Evolutionary conservation across 2,329 filamentous ascomycete genomes (phyloP).

Genomic region (Anthostomella pinea): DNA sequence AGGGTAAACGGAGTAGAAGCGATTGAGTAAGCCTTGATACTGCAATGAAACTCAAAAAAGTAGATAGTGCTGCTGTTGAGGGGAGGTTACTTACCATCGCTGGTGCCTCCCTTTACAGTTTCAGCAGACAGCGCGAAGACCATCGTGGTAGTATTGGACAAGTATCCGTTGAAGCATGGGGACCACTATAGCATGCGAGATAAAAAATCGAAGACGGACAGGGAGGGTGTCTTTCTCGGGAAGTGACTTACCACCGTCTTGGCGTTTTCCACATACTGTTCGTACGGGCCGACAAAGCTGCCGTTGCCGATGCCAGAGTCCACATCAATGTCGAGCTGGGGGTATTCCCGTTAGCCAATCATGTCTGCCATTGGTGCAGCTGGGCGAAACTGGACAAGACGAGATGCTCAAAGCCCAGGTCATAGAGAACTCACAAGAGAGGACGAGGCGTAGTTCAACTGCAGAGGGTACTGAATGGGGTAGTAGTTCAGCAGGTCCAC

Average conservation of each 20-base stretch:
- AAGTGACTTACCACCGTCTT: slow-evolving; percentile 8
- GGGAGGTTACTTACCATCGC: slow-evolving; percentile 9
- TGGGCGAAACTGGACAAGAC: too few relatives aligned
- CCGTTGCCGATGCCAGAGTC: slow-evolving; percentile 11
- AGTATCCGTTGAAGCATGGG: slow-evolving; percentile 13
- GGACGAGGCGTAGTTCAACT: slow-evolving; percentile 13
- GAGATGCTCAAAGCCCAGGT: too few relatives aligned
- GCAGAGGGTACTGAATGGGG: slow-evolving; percentile 12
- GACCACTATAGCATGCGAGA: slow-evolving; percentile 21
- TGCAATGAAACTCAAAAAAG: too few relatives aligned
- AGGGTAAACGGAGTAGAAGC: too few relatives aligned
- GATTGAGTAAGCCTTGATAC: too few relatives aligned
- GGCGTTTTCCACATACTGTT: slow-evolving; percentile 10
- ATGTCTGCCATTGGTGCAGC: background rate
- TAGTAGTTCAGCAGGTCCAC: slow-evolving; percentile 12
- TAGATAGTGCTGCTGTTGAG: too few relatives aligned
- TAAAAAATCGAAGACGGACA: too few relatives aligned
- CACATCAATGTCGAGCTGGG: slow-evolving; percentile 13
- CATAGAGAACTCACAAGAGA: slow-evolving; percentile 13
- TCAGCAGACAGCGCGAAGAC: slow-evolving; percentile 5
- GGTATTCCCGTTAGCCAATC: background rate
- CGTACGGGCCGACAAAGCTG: slow-evolving; percentile 10
- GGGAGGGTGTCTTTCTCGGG: too few relatives aligned
- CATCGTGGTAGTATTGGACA: slow-evolving; percentile 15
- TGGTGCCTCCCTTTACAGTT: slow-evolving; percentile 11